Base-by-base conservation (phyloP, 2,329 filamentous ascomycete genomes). In the Fusarium transvaalense region DNA sequence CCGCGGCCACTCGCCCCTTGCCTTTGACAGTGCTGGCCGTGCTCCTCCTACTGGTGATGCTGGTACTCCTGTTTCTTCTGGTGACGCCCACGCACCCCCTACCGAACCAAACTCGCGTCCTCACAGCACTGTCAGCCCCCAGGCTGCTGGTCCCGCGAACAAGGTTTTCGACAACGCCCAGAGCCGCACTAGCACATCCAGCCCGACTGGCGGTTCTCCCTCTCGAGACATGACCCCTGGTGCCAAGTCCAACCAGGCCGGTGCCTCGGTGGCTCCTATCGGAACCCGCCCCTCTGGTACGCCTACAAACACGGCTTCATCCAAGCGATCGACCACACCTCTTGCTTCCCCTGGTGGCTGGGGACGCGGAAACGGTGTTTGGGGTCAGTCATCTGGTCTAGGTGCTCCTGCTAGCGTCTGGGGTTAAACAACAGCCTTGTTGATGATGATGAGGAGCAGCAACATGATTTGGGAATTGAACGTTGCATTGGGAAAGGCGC, bases 341-440 rank as follows among this genome's bases (percentile, higher is more conserved):
- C 86, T 97, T 31, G 90, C 94, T n/a, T 97, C 94, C n/a, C 94
- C 94, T 14, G 84, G 90, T 19, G 88, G 89, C 63, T 97, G 94
- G 94, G 90, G 92, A 56, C 91, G 89, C 76, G 91, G 92, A 71
- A 91, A 90, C 69, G 91, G 90, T 38, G 92, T 95, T 45, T 97
- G 94, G 94, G 92, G 93, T 62, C 91, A 90, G 75, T 93, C 92
- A 75, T 92, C 90, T 69, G 88, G 89, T 51, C 89, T 97, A 65
- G 92, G 94, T 69, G 92, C 94, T 65, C 93, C 97, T 78, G 94
- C 94, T 69, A 97, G 93, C 69, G 95, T 97, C 72, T 98, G 94
- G 94, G 94, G 94, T 74, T 97, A 90, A 54, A 29, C 12, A 52
- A 43, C 31, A 9, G 8, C 32, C 27, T 12, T n/a, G 34, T 27